Conservation (phyloP, 768 basidiomycete genomes). For the Tylopilus sp. region DNA sequence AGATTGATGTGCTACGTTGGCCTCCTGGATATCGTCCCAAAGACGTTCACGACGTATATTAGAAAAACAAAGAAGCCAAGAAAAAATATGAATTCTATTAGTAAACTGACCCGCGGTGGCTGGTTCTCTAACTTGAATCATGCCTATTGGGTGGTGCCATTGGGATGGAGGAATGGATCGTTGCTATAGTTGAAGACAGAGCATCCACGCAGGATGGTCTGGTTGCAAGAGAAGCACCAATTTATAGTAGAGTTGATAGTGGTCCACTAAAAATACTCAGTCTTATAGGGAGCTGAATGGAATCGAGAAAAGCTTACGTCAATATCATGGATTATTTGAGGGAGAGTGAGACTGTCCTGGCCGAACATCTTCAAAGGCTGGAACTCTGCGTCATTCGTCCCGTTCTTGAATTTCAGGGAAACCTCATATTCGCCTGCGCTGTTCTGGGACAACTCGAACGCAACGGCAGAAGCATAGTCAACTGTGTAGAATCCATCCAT, state of each 20-base stretch:
- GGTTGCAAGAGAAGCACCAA: constrained; percentile 35
- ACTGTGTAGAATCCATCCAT: constrained; percentile 39
- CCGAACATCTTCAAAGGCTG: constrained; percentile 67
- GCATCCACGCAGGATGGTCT: constrained; percentile 30
- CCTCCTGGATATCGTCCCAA: neutral
- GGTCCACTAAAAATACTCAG: constrained; percentile 13
- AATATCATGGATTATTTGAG: constrained; percentile 15
- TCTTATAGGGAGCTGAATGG: neutral
- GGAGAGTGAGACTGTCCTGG: constrained; percentile 21
- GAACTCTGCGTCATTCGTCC: constrained; percentile 53
- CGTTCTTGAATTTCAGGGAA: constrained; percentile 82
- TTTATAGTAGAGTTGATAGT: constrained; percentile 31
- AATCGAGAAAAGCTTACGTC: constrained; percentile 11
- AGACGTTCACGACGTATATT: neutral
- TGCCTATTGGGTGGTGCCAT: too few species aligned
- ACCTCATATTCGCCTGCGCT: constrained; percentile 68
- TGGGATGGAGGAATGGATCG: constrained; percentile 26
- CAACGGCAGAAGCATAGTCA: constrained; percentile 68
- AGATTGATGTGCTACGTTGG: too few species aligned
- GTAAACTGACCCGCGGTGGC: neutral
- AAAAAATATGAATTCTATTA: neutral
- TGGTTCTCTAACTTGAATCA: too few species aligned
- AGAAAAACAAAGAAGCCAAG: neutral
- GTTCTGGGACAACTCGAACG: constrained; percentile 63
- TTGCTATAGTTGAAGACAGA: constrained; percentile 29